These are phyloP conservation scores for Chytriomyces hyalinus DNA, from an alignment of 192 early-diverging fungal genomes.

Conservation along the genomic window DNA sequence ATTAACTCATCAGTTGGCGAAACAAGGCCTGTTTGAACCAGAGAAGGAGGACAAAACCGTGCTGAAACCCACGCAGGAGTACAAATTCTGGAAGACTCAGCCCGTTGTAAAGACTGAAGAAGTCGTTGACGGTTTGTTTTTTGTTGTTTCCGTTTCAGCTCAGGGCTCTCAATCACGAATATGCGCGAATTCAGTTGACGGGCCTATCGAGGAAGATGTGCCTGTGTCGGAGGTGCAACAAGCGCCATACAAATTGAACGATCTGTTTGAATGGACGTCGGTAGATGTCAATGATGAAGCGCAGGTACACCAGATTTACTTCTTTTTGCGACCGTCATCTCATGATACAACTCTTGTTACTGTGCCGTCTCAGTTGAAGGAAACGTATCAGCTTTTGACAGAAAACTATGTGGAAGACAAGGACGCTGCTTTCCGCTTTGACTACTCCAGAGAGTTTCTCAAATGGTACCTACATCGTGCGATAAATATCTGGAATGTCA, in stretches of 20 bases:
- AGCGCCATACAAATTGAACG: constrained; percentile 85
- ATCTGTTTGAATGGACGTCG: constrained; percentile 86
- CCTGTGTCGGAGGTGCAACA: constrained; percentile 76
- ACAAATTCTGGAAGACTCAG: constrained; percentile 98
- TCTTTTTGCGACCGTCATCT: background rate
- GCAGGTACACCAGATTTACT: constrained; percentile 54
- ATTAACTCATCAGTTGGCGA: background rate
- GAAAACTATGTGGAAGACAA: constrained; percentile 98
- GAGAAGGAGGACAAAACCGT: constrained; percentile 28
- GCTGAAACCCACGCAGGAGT: constrained; percentile 52
- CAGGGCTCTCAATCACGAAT: constrained; percentile 43
- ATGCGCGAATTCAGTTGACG: constrained; percentile 71
- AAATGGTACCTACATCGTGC: constrained; percentile 70
- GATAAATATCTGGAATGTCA: background rate
- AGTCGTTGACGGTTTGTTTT: constrained; percentile 6
- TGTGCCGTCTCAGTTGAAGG: constrained; percentile 56
- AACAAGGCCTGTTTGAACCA: constrained; percentile 15
- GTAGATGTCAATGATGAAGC: constrained; percentile 78
- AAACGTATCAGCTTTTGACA: constrained; percentile 88
- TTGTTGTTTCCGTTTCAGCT: constrained; percentile 3
- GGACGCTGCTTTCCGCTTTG: constrained; percentile 95
- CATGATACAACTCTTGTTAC: background rate
- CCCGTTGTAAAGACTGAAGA: constrained; percentile 79
- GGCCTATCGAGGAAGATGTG: constrained; percentile 80
- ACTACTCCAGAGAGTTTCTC: constrained; percentile 91